Conservation (phyloP, 2,329 filamentous ascomycete species). For the Beauveria brongniartii region DNA sequence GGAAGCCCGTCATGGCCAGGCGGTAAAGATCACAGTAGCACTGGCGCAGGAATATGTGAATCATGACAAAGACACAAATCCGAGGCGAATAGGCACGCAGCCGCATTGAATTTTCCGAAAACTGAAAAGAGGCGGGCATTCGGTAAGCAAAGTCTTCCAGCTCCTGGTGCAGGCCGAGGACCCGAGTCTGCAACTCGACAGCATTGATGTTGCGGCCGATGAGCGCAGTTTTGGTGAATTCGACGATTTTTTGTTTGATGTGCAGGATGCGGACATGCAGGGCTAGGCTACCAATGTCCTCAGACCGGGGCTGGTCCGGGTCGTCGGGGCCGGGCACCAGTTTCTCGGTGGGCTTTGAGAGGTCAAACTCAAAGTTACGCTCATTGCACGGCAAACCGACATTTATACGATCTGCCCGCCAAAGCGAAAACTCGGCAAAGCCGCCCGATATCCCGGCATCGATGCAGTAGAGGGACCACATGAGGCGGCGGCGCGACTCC, state of each 20-base stretch:
- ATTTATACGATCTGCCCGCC: slow-evolving; percentile 32
- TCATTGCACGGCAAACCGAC: slow-evolving; percentile 35
- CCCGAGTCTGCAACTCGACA: slow-evolving; percentile 33
- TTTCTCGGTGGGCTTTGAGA: slow-evolving; percentile 45
- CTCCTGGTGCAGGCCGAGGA: slow-evolving; percentile 40
- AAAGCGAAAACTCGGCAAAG: slow-evolving; percentile 37
- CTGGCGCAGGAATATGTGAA: slow-evolving; percentile 52
- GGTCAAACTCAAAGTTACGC: slow-evolving; percentile 46
- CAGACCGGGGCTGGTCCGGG: slow-evolving; percentile 32
- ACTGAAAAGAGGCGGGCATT: slow-evolving; percentile 47
- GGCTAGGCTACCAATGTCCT: slow-evolving; percentile 47
- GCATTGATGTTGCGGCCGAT: slow-evolving; percentile 31
- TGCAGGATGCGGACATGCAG: slow-evolving; percentile 49
- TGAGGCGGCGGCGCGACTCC: slow-evolving; percentile 34
- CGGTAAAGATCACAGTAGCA: slow-evolving; percentile 51
- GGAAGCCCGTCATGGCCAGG: slow-evolving; percentile 41
- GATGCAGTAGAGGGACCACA: slow-evolving; percentile 37
- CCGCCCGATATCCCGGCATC: slow-evolving; percentile 35
- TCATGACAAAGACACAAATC: slow-evolving; percentile 51
- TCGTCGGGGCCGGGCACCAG: slow-evolving; percentile 38
- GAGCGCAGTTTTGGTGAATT: slow-evolving; percentile 40
- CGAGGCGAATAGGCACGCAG: slow-evolving; percentile 49
- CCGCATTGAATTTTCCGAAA: slow-evolving; percentile 47
- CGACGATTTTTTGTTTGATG: slow-evolving; percentile 45
- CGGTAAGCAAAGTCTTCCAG: slow-evolving; percentile 45